A percentile compares a stretch with the other conserved stretches of the same genome.
These are phyloP conservation scores for Coemansia guatemalensis DNA, from an alignment of 192 early-diverging fungal species.

Conservation along the genomic window DNA sequence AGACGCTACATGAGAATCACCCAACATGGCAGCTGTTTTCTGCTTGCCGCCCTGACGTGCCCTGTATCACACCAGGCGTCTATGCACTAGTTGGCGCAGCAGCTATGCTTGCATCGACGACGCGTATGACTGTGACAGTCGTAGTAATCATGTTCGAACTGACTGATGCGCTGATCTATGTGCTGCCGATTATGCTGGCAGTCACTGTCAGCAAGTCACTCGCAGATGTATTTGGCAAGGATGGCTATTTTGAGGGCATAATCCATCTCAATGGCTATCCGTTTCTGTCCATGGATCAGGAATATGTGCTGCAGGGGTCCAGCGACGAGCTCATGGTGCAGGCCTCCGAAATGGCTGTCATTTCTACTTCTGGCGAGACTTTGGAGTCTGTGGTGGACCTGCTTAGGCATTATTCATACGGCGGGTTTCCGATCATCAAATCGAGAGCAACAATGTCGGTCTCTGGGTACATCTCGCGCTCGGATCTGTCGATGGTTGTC, in stretches of 20 bases:
- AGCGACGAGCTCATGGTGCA: conserved; percentile 64
- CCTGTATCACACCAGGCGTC: conserved; percentile 82
- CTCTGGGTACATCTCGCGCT: conserved; percentile 69
- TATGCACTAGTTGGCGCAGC: conserved; percentile 88
- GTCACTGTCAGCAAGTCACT: conserved; percentile 60
- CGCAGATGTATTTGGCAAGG: conserved; percentile 52
- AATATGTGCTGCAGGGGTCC: conserved; percentile 53
- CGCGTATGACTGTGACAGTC: conserved; percentile 88
- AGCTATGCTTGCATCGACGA: conserved; percentile 74
- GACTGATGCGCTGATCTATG: conserved; percentile 93
- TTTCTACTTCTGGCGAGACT: conserved; percentile 53
- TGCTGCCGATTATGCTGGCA: conserved; percentile 85
- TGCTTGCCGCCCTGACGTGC: conserved; percentile 71
- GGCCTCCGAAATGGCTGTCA: conserved; percentile 60
- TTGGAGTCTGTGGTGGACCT: conserved; percentile 52
- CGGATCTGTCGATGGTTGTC: conserved; percentile 53
- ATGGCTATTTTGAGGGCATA: conserved; percentile 56
- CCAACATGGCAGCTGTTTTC: conserved; percentile 64
- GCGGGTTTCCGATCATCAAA: conserved; percentile 75
- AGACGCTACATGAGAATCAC: conserved; percentile 55
- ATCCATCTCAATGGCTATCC: conserved; percentile 67
- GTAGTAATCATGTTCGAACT: conserved; percentile 99
- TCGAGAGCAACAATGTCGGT: conserved; percentile 59
- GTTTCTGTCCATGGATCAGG: conserved; percentile 62
- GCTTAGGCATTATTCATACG: conserved; percentile 52